Evolutionary conservation across 1,284 basidiomycete species (phyloP).

Genomic region (Butyriboletus appendiculatus): DNA sequence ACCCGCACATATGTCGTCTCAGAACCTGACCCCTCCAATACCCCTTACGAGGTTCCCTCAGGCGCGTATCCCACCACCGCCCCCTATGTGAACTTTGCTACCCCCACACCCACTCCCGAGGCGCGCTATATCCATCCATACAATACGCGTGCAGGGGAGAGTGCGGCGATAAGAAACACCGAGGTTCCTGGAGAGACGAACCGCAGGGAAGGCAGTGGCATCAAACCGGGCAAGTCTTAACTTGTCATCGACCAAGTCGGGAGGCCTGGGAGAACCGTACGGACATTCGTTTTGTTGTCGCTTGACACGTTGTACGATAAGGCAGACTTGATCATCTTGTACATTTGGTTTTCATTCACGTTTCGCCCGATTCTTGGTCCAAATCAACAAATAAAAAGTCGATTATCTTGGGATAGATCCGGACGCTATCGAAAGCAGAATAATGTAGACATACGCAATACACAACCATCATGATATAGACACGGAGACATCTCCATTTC

Average conservation of each 20-base stretch:
- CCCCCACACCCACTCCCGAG: constrained; percentile 41
- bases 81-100: constrained; percentile 47
- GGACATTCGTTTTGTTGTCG: not conserved
- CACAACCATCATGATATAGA: constrained; percentile 32
- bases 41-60: constrained; percentile 61
- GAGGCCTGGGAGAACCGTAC: too few relatives aligned
- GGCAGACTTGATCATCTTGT: constrained; percentile 14
- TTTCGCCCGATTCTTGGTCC: not conserved
- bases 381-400: constrained; percentile 14
- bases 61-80: constrained; percentile 65
- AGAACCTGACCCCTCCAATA: constrained; percentile 57
- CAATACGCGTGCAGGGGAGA: constrained; percentile 45
- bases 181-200: constrained; percentile 48
- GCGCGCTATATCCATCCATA: constrained; percentile 45
- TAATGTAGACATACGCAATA: constrained; percentile 36
- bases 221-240: constrained; percentile 41
- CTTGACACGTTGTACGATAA: constrained; percentile 29
- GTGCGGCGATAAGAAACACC: constrained; percentile 44
- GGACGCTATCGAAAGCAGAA: constrained; percentile 24
- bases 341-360: not conserved
- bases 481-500: constrained; percentile 21
- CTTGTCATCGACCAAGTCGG: constrained; percentile 38
- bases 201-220: constrained; percentile 39
- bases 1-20: constrained; percentile 66
- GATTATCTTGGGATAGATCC: constrained; percentile 26